Percentiles rank a stretch among this genome's conserved stretches.
phyloP scores from a whole-genome alignment of 2,329 filamentous ascomycete genomes.

The Gnomoniopsis sp. region DNA sequence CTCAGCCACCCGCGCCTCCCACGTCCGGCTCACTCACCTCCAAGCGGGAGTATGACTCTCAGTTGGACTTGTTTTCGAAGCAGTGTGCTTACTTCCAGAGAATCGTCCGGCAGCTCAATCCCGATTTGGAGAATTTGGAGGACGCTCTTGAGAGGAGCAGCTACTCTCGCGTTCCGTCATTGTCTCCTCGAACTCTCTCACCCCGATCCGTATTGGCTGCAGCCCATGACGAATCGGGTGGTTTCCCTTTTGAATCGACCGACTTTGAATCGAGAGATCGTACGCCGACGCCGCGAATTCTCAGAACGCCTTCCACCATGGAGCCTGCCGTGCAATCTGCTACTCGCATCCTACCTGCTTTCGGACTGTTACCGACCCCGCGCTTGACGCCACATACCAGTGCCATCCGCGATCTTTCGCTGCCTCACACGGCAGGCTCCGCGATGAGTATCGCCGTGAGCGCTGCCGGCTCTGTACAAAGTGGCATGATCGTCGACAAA shows the following conservation, averaged over 20 bases:
- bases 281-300: slow-evolving; percentile 39
- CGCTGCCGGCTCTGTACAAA: slow-evolving; percentile 45
- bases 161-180: slow-evolving; percentile 11
- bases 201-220: slow-evolving; percentile 43
- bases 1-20: slow-evolving; percentile 50
- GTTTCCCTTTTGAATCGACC: slow-evolving; percentile 33
- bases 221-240: slow-evolving; percentile 32
- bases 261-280: slow-evolving; percentile 35
- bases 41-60: slow-evolving; percentile 11
- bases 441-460: slow-evolving; percentile 61
- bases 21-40: slow-evolving; percentile 38
- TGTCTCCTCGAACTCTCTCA: slow-evolving; percentile 24
- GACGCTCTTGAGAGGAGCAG: slow-evolving; percentile 34
- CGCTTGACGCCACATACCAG: slow-evolving; percentile 54
- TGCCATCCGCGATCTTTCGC: slow-evolving; percentile 58
- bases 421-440: slow-evolving; percentile 46
- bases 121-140: slow-evolving; percentile 57
- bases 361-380: slow-evolving; percentile 56
- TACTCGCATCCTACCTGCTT: slow-evolving; percentile 46
- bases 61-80: slow-evolving; percentile 31
- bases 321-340: slow-evolving; percentile 46
- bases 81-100: slow-evolving; percentile 56
- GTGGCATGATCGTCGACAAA: slow-evolving; percentile 50
- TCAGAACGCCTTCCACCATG: slow-evolving; percentile 42
- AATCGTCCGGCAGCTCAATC: slow-evolving; percentile 54